Conservation (phyloP, 441 rosid genomes). For the Pelargonium fulgidum region DNA sequence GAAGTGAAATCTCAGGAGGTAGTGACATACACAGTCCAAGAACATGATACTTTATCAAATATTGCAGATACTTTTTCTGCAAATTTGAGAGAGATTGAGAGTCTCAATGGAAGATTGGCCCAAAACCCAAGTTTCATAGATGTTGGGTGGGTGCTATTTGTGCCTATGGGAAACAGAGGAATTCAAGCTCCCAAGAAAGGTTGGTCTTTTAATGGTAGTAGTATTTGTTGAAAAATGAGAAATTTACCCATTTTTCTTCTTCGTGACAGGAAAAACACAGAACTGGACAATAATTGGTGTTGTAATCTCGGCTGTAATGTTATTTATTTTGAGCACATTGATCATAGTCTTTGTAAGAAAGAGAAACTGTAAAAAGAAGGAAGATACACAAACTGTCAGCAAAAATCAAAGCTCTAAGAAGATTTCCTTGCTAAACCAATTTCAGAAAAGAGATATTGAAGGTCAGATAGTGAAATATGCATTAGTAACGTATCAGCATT, state of each 20-base stretch:
- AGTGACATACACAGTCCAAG: constrained; percentile 28
- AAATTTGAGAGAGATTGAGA: constrained; percentile 18
- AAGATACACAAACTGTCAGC: constrained; percentile 12
- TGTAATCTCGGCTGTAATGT: constrained; percentile 17
- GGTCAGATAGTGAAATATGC: constrained; percentile 17
- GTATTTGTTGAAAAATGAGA: background rate
- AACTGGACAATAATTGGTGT: constrained; percentile 17
- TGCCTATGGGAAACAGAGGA: constrained; percentile 23
- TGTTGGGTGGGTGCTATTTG: constrained; percentile 33
- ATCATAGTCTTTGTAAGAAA: constrained; percentile 22
- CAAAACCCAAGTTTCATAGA: constrained; percentile 27
- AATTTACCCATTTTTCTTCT: constrained; percentile 6
- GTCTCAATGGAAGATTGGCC: constrained; percentile 15
- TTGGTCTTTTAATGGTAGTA: constrained; percentile 2
- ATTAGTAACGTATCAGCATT: background rate
- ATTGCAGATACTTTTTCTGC: constrained; percentile 28
- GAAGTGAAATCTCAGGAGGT: constrained; percentile 21
- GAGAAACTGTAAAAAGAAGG: constrained; percentile 15
- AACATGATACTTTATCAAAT: constrained; percentile 22
- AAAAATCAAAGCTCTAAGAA: constrained; percentile 17
- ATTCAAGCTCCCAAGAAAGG: constrained; percentile 22
- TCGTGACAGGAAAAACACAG: constrained; percentile 23
- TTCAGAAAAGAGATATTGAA: constrained; percentile 21
- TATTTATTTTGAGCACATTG: constrained; percentile 16
- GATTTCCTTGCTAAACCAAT: constrained; percentile 17